Conservation (phyloP, 1,139 yeast species). For the Debaryomyces singareniensis region DNA sequence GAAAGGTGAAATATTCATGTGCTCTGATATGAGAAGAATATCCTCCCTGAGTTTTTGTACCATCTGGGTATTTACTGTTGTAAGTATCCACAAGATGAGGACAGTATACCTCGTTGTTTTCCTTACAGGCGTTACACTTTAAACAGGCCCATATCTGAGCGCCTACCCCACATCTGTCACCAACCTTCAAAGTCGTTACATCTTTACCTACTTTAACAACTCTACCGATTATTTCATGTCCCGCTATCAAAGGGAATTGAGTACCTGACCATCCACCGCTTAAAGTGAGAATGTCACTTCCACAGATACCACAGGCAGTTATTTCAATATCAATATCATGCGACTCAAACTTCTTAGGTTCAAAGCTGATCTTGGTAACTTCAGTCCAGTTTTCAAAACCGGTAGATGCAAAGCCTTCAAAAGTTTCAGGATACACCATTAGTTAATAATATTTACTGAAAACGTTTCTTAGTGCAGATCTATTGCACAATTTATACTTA, state of each 20-base stretch:
- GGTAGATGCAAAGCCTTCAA: conserved; percentile 33
- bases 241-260: conserved; percentile 30
- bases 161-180: conserved; percentile 48
- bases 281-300: conserved; percentile 38
- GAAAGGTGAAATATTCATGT: conserved; percentile 41
- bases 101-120: conserved; percentile 44
- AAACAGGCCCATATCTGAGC: conserved; percentile 42
- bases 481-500: no score
- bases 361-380: conserved; percentile 28
- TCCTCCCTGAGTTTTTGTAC: conserved; percentile 48
- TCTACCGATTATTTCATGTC: conserved; percentile 44
- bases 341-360: conserved; percentile 23
- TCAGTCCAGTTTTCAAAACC: conserved; percentile 28
- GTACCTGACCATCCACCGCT: conserved; percentile 32
- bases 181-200: conserved; percentile 26
- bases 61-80: conserved; percentile 33
- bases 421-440: conserved; percentile 5
- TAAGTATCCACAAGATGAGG: conserved; percentile 35
- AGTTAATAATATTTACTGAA: neutral
- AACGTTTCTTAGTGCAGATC: no score
- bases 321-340: conserved; percentile 29
- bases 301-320: conserved; percentile 35
- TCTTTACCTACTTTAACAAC: conserved; percentile 37
- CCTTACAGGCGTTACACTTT: conserved; percentile 38
- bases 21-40: conserved; percentile 45